phyloP scores from a whole-genome alignment of 805 yeast genomes.

The Scheffersomyces coipomensis region DNA sequence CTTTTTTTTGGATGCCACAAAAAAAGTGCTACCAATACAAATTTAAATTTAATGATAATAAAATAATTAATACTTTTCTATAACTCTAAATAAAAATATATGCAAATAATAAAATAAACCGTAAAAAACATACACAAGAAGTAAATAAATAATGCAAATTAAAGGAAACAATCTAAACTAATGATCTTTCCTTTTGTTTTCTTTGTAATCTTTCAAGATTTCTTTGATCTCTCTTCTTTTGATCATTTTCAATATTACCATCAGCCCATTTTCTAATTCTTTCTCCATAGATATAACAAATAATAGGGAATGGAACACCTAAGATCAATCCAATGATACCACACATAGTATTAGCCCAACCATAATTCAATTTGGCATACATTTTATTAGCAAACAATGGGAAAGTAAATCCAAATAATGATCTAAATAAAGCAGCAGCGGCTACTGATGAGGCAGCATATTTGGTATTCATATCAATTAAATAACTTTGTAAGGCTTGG shows the following conservation, averaged over 20 bases:
- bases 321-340: constrained; percentile 30
- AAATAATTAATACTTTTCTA: background rate
- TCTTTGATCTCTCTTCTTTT: constrained; percentile 19
- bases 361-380: constrained; percentile 33
- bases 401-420: constrained; percentile 36
- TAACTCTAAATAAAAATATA: background rate
- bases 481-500: constrained; percentile 35
- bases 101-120: background rate
- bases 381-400: constrained; percentile 37
- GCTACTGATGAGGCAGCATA: constrained; percentile 40
- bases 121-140: background rate
- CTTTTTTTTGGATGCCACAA: too few relatives aligned
- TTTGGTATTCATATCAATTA: constrained; percentile 36
- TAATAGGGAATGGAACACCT: constrained; percentile 38
- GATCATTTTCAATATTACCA: constrained; percentile 20
- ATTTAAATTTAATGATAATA: too few relatives aligned
- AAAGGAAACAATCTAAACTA: background rate
- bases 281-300: constrained; percentile 36
- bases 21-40: too few relatives aligned
- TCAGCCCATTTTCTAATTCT: constrained; percentile 33
- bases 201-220: constrained; percentile 15
- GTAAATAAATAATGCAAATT: background rate
- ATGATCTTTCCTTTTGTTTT: constrained; percentile 3
- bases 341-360: constrained; percentile 42
- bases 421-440: constrained; percentile 41